These are phyloP conservation scores for Psilocybe sp. DNA, from an alignment of 768 basidiomycete species.

Conservation along the genomic window DNA sequence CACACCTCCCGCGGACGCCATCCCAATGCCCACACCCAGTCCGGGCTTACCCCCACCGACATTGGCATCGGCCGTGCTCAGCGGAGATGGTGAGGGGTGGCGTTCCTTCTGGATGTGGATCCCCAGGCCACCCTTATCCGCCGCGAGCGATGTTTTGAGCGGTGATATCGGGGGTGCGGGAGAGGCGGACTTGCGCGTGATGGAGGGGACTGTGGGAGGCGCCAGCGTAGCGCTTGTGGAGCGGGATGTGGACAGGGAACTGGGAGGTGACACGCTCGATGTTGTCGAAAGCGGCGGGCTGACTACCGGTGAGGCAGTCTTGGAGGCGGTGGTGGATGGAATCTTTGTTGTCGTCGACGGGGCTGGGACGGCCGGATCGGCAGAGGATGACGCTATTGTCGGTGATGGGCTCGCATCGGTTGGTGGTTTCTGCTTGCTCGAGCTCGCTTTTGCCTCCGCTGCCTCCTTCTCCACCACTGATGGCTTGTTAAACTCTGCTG, in stretches of 20 bases:
- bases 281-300: too few relatives aligned
- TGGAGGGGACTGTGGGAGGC: slow-evolving; percentile 38
- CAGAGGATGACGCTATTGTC: neutral
- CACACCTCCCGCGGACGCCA: slow-evolving; percentile 26
- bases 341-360: slow-evolving; percentile 16
- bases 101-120: slow-evolving; percentile 40
- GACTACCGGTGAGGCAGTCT: slow-evolving; percentile 16
- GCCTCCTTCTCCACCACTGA: slow-evolving; percentile 20
- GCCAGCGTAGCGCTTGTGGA: slow-evolving; percentile 20
- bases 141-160: slow-evolving; percentile 35
- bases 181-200: slow-evolving; percentile 43
- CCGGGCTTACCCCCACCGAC: slow-evolving; percentile 38
- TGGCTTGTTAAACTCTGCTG: slow-evolving; percentile 65
- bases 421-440: slow-evolving; percentile 12
- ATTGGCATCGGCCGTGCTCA: slow-evolving; percentile 72
- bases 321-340: slow-evolving; percentile 18
- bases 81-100: slow-evolving; percentile 65
- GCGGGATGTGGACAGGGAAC: slow-evolving; percentile 2
- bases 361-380: neutral
- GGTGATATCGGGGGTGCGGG: slow-evolving; percentile 37
- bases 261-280: too few relatives aligned
- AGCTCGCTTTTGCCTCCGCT: slow-evolving; percentile 5
- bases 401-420: neutral
- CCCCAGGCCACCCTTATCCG: slow-evolving; percentile 35
- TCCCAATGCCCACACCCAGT: slow-evolving; percentile 30